phyloP scores from a whole-genome alignment of 768 basidiomycete genomes.

The Tubosaeta sp. region DNA sequence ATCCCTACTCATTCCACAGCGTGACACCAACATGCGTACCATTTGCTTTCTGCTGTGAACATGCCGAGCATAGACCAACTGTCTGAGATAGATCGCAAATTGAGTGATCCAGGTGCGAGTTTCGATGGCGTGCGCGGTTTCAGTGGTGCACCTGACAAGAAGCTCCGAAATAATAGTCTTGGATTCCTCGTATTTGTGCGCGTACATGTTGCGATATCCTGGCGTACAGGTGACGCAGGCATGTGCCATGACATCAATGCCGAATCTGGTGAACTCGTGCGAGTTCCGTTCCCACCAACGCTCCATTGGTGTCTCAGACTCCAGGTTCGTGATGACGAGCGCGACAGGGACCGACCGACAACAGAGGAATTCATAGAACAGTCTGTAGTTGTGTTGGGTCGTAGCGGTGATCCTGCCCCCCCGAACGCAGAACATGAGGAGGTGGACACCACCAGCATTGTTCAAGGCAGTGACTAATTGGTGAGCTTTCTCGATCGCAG shows the following conservation, averaged over 20 bases:
- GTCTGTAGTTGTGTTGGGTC: constrained; percentile 33
- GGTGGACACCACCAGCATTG: constrained; percentile 29
- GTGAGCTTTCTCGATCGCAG: constrained; percentile 29
- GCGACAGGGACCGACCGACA: constrained; percentile 34
- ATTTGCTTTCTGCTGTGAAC: constrained; percentile 21
- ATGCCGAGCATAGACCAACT: constrained; percentile 19
- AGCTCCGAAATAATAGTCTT: constrained; percentile 23
- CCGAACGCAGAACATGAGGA: constrained; percentile 37
- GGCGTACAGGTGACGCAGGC: constrained; percentile 31
- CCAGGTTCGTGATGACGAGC: constrained; percentile 39
- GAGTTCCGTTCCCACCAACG: constrained; percentile 32
- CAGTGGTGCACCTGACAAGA: constrained; percentile 19
- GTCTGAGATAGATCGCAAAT: constrained; percentile 22
- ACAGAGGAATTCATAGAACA: constrained; percentile 39
- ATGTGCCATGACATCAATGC: constrained; percentile 22
- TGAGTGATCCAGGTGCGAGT: constrained; percentile 23
- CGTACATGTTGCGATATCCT: constrained; percentile 29
- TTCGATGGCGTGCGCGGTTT: constrained; percentile 17
- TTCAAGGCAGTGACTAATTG: constrained; percentile 29
- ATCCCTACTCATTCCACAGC: constrained; percentile 22
- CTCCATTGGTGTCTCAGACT: constrained; percentile 31
- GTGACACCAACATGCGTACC: constrained; percentile 20
- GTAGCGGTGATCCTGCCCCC: constrained; percentile 35
- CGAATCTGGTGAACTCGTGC: constrained; percentile 18
- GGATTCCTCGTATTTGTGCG: constrained; percentile 36